These are phyloP conservation scores for Aspergillus bombycis DNA, from an alignment of 2,329 filamentous ascomycete genomes.

Conservation along the genomic window DNA sequence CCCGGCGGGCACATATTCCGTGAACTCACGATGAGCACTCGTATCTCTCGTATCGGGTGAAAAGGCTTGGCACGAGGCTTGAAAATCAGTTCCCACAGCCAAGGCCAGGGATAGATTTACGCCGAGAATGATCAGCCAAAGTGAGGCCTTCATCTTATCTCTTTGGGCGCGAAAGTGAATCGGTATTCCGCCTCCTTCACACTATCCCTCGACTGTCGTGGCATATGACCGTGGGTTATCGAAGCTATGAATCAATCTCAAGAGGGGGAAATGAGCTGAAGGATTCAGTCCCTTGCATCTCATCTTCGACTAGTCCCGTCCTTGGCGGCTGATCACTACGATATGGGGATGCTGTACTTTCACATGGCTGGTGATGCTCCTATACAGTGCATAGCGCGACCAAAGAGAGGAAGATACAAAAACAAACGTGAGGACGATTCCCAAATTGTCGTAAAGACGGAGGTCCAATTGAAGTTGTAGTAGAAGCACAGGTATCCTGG, in stretches of 20 bases:
- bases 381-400: no score
- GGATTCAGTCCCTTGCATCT: neutral
- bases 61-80: neutral
- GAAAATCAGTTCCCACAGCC: neutral
- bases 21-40: neutral
- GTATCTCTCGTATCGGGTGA: neutral
- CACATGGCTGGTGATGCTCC: no score
- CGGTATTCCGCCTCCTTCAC: neutral
- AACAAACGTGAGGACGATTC: no score
- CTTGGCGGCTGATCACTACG: neutral
- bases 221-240: neutral
- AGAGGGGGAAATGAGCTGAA: neutral
- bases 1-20: neutral
- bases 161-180: neutral
- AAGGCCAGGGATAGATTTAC: no score
- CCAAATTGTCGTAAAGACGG: no score
- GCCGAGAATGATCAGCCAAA: neutral
- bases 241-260: neutral
- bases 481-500: no score
- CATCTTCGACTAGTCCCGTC: neutral
- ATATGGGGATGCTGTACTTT: no score
- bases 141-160: slow-evolving; percentile 5
- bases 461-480: no score
- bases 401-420: no score
- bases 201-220: neutral